Percentiles rank a stretch among this genome's conserved stretches.
Conservation (phyloP, 768 basidiomycete species). For the Psilocybe tampanensis region DNA sequence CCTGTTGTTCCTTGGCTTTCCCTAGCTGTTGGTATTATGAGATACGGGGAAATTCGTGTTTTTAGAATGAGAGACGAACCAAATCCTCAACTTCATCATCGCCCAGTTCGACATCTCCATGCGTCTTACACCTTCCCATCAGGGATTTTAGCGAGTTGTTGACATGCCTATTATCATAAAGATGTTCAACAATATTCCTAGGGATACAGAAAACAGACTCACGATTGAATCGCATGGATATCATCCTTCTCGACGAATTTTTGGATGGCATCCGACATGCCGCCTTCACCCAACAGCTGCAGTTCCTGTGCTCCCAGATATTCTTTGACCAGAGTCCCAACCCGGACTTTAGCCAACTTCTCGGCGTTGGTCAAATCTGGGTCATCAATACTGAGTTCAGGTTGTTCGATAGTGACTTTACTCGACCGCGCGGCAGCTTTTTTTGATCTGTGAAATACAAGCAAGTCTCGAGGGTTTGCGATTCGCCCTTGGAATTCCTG, state of each 20-base stretch:
- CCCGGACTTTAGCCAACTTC: constrained; percentile 79
- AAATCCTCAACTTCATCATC: constrained; percentile 77
- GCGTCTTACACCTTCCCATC: constrained; percentile 69
- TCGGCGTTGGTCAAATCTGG: constrained; percentile 66
- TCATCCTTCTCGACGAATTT: constrained; percentile 98
- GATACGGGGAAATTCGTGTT: neutral
- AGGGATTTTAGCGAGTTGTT: constrained; percentile 55
- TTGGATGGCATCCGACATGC: constrained; percentile 93
- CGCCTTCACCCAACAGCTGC: constrained; percentile 86
- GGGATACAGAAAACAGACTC: constrained; percentile 29
- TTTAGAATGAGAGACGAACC: constrained; percentile 40
- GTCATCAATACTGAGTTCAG: constrained; percentile 82
- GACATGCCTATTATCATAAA: constrained; percentile 71
- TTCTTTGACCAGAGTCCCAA: constrained; percentile 88
- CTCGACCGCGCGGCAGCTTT: constrained; percentile 48
- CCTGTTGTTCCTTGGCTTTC: constrained; percentile 71
- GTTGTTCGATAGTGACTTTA: constrained; percentile 74
- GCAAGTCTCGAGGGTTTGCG: constrained; percentile 93
- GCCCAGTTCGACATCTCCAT: constrained; percentile 54
- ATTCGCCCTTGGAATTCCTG: constrained; percentile 90
- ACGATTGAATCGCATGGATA: constrained; percentile 88
- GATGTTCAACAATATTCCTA: constrained; percentile 6
- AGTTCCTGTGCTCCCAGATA: constrained; percentile 92
- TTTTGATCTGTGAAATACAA: constrained; percentile 88
- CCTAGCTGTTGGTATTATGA: constrained; percentile 45